Conservation (phyloP, 768 basidiomycete species). For the Favolaschia claudopus region DNA sequence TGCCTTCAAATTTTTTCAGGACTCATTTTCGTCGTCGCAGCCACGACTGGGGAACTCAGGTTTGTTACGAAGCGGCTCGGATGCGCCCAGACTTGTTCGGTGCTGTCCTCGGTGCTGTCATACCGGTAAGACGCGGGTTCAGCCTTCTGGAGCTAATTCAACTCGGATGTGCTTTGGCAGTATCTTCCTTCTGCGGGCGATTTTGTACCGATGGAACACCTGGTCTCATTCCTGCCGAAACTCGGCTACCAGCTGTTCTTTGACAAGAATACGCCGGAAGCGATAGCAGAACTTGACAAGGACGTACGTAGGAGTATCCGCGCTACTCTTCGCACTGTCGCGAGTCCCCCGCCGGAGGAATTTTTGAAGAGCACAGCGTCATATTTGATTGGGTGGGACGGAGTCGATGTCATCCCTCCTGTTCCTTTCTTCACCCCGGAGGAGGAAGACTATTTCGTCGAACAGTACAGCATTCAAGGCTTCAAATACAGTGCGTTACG, state of each 20-base stretch:
- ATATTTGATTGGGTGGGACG: constrained; percentile 62
- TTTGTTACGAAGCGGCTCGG: constrained; percentile 75
- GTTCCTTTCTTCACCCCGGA: constrained; percentile 65
- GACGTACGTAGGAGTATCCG: constrained; percentile 67
- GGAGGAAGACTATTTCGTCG: constrained; percentile 77
- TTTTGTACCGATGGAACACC: constrained; percentile 53
- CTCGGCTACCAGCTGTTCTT: constrained; percentile 75
- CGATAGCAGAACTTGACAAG: constrained; percentile 59
- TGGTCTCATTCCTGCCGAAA: constrained; percentile 53
- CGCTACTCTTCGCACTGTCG: constrained; percentile 58
- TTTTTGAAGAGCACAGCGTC: constrained; percentile 60
- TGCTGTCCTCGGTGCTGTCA: constrained; percentile 62
- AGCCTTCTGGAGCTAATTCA: background rate
- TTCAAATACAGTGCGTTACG: constrained; percentile 64
- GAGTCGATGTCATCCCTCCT: constrained; percentile 60
- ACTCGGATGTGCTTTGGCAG: constrained; percentile 43
- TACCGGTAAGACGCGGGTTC: constrained; percentile 57
- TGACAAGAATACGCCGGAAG: constrained; percentile 52
- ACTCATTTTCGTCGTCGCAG: constrained; percentile 39
- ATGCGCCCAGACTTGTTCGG: constrained; percentile 70
- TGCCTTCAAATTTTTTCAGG: background rate
- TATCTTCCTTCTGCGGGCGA: constrained; percentile 63
- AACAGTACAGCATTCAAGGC: constrained; percentile 63
- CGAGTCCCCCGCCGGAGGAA: constrained; percentile 60
- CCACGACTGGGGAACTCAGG: constrained; percentile 78